Conservation (phyloP, 2,329 filamentous ascomycete species). For the Fusarium piperis region DNA sequence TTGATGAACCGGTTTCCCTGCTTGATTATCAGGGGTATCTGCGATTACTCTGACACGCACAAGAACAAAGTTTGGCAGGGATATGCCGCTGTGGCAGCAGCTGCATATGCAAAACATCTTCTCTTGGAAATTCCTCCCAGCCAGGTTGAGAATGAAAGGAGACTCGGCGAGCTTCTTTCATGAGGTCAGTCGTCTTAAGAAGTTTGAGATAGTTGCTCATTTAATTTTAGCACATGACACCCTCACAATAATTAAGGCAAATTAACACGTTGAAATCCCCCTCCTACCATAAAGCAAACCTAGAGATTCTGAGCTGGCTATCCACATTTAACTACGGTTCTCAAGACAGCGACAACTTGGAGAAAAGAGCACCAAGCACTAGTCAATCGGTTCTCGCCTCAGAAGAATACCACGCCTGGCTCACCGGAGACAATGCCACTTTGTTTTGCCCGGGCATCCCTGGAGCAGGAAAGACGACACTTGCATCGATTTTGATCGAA, state of each 20-base stretch:
- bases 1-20: conserved; percentile 43
- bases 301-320: background rate
- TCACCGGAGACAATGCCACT: background rate
- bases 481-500: background rate
- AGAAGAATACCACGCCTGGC: background rate
- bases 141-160: background rate
- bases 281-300: background rate
- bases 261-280: background rate
- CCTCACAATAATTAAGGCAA: background rate
- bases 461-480: background rate
- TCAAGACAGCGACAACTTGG: background rate
- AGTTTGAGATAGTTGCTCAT: background rate
- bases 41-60: conserved; percentile 51
- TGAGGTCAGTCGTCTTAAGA: background rate
- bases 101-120: conserved; percentile 36
- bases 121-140: background rate
- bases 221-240: background rate
- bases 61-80: conserved; percentile 51
- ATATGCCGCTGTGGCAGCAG: conserved; percentile 48
- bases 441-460: background rate
- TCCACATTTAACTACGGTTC: background rate
- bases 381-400: background rate
- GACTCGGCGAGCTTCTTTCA: background rate
- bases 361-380: background rate
- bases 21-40: conserved; percentile 51